Percentiles rank a stretch among this genome's conserved stretches.
Evolutionary conservation across 108 stramenopile species (phyloP).

Genomic region (Cyclostephanos invisitatus): DNA sequence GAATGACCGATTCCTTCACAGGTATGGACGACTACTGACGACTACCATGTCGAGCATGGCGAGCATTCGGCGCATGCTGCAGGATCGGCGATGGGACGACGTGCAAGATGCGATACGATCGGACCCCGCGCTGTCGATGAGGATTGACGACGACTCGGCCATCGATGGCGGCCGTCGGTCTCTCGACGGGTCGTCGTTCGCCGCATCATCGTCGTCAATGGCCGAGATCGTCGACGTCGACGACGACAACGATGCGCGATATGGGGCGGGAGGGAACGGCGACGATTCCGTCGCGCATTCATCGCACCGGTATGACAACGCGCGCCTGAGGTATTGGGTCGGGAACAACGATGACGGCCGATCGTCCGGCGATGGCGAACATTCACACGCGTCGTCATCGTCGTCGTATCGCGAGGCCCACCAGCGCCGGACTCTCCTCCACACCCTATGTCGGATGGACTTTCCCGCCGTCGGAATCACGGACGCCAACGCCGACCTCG

Average conservation of each 20-base stretch:
- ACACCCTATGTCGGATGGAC: conserved; percentile 12
- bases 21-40: no score
- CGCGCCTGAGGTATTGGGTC: conserved; percentile 2
- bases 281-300: neutral
- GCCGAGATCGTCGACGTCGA: no score
- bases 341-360: neutral
- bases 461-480: neutral
- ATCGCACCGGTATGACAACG: neutral
- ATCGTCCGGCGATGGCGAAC: no score
- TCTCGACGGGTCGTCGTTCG: neutral
- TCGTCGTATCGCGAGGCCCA: neutral
- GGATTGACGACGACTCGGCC: conserved; percentile 31
- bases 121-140: conserved; percentile 30
- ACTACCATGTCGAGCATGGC: conserved; percentile 2
- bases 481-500: neutral
- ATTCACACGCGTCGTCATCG: neutral
- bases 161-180: conserved; percentile 25
- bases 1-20: no score
- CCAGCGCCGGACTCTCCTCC: conserved; percentile 18
- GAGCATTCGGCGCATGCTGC: neutral
- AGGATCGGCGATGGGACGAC: conserved; percentile 18
- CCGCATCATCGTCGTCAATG: no score
- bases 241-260: no score
- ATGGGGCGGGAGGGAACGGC: neutral
- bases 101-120: conserved; percentile 14